A percentile compares a stretch with the other conserved stretches of the same genome.
These are phyloP conservation scores for Dictyostelium purpureum DNA, from an alignment of 78 protist genomes.

Conservation along the genomic window DNA sequence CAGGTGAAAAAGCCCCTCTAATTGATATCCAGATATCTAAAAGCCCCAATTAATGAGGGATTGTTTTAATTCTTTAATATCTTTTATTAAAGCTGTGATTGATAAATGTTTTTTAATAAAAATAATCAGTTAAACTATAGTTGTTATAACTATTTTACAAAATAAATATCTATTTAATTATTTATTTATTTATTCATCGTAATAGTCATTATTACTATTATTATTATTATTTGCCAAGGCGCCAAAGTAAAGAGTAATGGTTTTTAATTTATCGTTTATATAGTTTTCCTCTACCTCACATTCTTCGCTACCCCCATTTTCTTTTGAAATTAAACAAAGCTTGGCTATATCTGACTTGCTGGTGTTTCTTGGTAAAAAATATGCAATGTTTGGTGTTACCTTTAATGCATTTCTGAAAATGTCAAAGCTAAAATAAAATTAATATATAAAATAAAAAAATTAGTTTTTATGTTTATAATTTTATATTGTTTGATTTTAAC, in stretches of 20 bases:
- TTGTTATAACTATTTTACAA: no score
- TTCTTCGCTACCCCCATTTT: conserved; percentile 13
- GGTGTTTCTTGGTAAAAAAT: conserved; percentile 66
- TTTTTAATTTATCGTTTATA: conserved; percentile 27
- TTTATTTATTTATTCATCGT: no score
- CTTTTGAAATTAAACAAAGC: conserved; percentile 11
- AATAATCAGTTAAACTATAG: no score
- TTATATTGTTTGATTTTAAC: background rate
- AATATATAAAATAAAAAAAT: conserved; percentile 1
- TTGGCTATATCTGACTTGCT: conserved; percentile 21
- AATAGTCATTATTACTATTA: no score
- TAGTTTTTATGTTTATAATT: background rate
- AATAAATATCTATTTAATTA: no score
- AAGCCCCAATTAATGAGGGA: no score
- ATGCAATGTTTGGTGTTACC: conserved; percentile 59
- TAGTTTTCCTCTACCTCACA: conserved; percentile 74
- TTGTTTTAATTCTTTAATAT: no score
- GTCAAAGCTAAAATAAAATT: conserved; percentile 24
- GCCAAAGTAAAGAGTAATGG: conserved; percentile 71
- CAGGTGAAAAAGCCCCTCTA: no score
- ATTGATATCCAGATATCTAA: no score
- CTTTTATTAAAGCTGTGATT: no score
- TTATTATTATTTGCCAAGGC: conserved; percentile 8
- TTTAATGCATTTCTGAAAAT: conserved; percentile 38
- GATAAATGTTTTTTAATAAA: no score